Evolutionary conservation across 345 rosid species (phyloP), one percentile per base, ranked within the genome.

Genomic region (Eucalyptus albens): DNA sequence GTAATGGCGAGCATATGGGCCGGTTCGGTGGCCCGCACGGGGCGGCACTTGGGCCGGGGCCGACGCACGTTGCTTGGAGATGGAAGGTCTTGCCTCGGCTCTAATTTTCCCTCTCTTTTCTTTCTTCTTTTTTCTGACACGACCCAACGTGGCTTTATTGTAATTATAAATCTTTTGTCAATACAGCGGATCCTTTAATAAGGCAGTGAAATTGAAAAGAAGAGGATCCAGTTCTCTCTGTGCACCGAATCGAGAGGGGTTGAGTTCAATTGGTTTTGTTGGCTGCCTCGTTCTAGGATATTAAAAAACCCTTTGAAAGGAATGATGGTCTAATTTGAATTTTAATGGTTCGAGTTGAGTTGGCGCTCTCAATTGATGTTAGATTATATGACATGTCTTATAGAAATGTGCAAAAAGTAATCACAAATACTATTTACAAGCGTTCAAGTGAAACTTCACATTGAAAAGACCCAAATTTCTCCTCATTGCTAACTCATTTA

Each of bases 341-440:
- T n/a, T 65, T 15, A n/a, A n/a, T 8, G 77, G 37, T 65, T 65
- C 1, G 21, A 15, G 40, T n/a, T 8, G 5, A 17, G 37, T 15
- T 0, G 6, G 2, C 3, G 1, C 77, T 1, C 11, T 7, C 1
- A 11, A 65, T 15, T 15, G 37, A n/a, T 65, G 37, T 15, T 4
- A 16, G 6, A n/a, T 15, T 8, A 15, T 65, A 14, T 4, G 3
- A n/a, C 4, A 7, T n/a, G 11, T n/a, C 21, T 4, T 2, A 15
- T 14, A n/a, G 77, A 65, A 12, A 6, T 15, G 19, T 15, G 77
- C 10, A 7, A 15, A 15, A 15, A n/a, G 19, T 16, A 4, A n/a
- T n/a, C 16, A 8, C 16, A n/a, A n/a, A n/a, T n/a, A 7, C 21
- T n/a, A n/a, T 65, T n/a, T 2, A n/a, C 77, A 15, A 4, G 10